Conservation (phyloP, 129 eudicot species). For the Mikania micrantha region DNA sequence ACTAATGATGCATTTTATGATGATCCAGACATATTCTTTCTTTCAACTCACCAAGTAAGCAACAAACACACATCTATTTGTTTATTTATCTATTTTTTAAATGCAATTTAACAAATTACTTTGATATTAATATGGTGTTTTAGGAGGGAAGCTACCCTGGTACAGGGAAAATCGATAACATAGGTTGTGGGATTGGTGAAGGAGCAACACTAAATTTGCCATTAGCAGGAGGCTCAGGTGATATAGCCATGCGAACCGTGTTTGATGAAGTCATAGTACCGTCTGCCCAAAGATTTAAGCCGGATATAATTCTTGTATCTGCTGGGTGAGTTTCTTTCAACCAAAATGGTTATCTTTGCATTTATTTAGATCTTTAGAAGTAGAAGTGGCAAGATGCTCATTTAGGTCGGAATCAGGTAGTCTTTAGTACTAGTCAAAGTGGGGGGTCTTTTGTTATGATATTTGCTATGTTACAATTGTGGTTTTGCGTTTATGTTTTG, state of each 20-base stretch:
- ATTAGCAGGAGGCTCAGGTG: slow-evolving; percentile 91
- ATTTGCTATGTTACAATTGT: too few relatives aligned
- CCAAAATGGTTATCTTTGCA: neutral
- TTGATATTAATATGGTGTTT: neutral
- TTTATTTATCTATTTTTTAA: neutral
- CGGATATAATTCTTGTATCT: slow-evolving; percentile 92
- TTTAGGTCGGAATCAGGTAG: neutral
- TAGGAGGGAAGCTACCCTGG: slow-evolving; percentile 99
- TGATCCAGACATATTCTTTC: slow-evolving; percentile 88
- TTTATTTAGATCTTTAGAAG: neutral
- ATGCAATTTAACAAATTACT: neutral
- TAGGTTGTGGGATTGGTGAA: slow-evolving; percentile 72
- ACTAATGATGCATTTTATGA: slow-evolving; percentile 91
- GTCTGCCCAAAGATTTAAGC: slow-evolving; percentile 77
- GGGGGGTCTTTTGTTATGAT: neutral
- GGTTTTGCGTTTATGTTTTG: too few relatives aligned
- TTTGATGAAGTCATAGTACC: slow-evolving; percentile 86
- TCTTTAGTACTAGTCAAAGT: neutral
- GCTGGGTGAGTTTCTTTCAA: slow-evolving; percentile 59
- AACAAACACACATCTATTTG: neutral
- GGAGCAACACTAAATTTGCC: slow-evolving; percentile 87
- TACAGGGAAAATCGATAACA: slow-evolving; percentile 76
- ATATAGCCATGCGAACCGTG: slow-evolving; percentile 72
- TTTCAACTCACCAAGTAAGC: slow-evolving; percentile 93
- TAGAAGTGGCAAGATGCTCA: neutral